Conservation (phyloP, 768 basidiomycete species). For the Obba rivulosa region DNA sequence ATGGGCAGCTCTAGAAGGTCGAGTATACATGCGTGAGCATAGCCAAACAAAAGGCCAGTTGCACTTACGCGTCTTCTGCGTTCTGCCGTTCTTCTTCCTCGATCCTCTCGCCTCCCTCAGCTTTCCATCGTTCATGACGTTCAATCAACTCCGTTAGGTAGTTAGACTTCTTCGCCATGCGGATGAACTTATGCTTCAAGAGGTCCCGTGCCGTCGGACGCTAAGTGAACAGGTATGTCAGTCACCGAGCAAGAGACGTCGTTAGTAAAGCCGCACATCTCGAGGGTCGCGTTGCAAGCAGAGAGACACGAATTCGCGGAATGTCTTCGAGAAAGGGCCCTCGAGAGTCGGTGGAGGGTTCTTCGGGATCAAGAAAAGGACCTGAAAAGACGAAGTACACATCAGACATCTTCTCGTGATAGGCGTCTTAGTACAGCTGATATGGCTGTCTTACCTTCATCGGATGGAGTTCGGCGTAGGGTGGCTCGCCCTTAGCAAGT, state of each 20-base stretch:
- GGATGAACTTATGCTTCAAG: slow-evolving; percentile 93
- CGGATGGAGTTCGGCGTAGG: slow-evolving; percentile 96
- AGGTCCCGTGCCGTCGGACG: slow-evolving; percentile 94
- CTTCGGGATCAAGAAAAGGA: slow-evolving; percentile 97
- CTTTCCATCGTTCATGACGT: slow-evolving; percentile 88
- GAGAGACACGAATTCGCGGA: slow-evolving; percentile 89
- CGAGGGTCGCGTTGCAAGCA: slow-evolving; percentile 94
- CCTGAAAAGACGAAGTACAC: slow-evolving; percentile 39
- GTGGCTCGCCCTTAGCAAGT: slow-evolving; percentile 95
- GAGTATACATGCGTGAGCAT: neutral
- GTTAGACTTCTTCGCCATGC: slow-evolving; percentile 89
- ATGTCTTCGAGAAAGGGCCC: slow-evolving; percentile 85
- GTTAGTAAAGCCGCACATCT: slow-evolving; percentile 49
- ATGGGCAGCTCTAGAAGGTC: slow-evolving; percentile 38
- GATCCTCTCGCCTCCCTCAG: slow-evolving; percentile 74
- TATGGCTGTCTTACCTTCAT: slow-evolving; percentile 81
- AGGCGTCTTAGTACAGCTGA: neutral
- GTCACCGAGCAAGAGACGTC: neutral
- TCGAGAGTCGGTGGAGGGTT: slow-evolving; percentile 92
- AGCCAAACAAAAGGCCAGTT: slow-evolving; percentile 2
- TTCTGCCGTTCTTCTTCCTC: slow-evolving; percentile 67
- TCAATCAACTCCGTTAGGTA: slow-evolving; percentile 97
- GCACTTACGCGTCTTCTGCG: slow-evolving; percentile 58
- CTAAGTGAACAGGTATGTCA: slow-evolving; percentile 31
- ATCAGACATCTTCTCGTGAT: neutral